Base-by-base conservation (phyloP, 805 yeast genomes). In the Wickerhamomyces rabaulensis region DNA sequence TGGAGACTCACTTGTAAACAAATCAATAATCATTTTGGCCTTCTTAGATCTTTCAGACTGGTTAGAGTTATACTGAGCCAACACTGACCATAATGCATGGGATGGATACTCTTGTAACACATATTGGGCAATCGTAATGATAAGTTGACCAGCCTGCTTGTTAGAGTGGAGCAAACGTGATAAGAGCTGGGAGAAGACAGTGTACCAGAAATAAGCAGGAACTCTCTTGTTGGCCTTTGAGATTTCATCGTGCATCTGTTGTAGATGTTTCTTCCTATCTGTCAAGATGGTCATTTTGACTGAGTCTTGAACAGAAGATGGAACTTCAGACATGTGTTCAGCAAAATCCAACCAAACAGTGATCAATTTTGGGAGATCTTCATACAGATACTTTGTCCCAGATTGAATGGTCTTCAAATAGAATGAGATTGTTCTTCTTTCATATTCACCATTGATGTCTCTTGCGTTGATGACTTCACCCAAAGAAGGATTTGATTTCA, bases 281-380 rank as follows among this genome's bases (percentile, higher is more conserved):
- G 52, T 46, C 9, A 53, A 16, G 2, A 54, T 41, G 2, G 46
- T 31, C 1, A 51, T n/a, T 12, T 43, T 49, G 21, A 43, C 15
- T 10, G 52, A 40, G 13, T 58, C 63, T n/a, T 38, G 39, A 9
- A 54, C 17, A 2, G 45, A 54, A 5, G 51, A 45, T 1, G 61
- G 51, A 6, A 58, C 57, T 5, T 57, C 62, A 19, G 50, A 46
- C 23, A 58, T 48, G 7, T 57, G 57, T 6, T 66, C 61, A 4
- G 74, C 80, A 62, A 84, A 86, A 55, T 91, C 96, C 21, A 94
- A 69, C 99, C 99, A 94, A 9, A 87, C 75, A 0, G 96, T 89
- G 6, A 91, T 75, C n/a, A 88, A 77, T 57, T 89, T 90, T 0
- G 99, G 98, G 19, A 94, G 67, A 0, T 92, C 84, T 64, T 94